These are phyloP conservation scores for Lasiodiplodia theobromae DNA, from an alignment of 2,329 filamentous ascomycete genomes.

Conservation along the genomic window DNA sequence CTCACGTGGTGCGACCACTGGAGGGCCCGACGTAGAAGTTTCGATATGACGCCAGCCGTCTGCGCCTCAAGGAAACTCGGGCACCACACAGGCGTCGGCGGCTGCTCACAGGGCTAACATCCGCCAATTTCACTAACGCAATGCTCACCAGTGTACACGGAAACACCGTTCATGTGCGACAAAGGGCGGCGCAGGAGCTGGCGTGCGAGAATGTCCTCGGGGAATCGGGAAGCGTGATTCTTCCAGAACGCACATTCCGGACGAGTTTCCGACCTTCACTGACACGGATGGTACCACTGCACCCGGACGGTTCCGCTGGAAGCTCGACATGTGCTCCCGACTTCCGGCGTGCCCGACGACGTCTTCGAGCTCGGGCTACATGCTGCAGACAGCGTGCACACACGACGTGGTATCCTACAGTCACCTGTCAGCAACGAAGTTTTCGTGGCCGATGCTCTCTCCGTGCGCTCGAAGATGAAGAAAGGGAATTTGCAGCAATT, in stretches of 20 bases:
- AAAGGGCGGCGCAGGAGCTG: constrained; percentile 44
- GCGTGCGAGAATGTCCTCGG: constrained; percentile 45
- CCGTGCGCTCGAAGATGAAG: neutral
- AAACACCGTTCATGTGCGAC: constrained; percentile 42
- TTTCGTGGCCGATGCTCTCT: neutral
- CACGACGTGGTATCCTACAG: constrained; percentile 1
- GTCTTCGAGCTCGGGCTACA: neutral
- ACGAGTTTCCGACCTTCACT: constrained; percentile 44
- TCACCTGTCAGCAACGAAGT: constrained; percentile 7
- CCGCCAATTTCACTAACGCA: constrained; percentile 36
- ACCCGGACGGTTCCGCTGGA: constrained; percentile 32
- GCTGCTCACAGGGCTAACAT: constrained; percentile 35
- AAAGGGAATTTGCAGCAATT: constrained; percentile 14
- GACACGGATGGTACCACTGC: constrained; percentile 33
- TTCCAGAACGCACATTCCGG: constrained; percentile 41
- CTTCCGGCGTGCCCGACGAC: neutral
- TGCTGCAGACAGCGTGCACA: neutral
- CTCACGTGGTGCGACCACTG: constrained; percentile 35
- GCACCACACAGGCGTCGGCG: constrained; percentile 39
- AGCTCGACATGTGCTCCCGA: constrained; percentile 7
- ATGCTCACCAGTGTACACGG: constrained; percentile 44
- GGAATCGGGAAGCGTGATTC: constrained; percentile 39
- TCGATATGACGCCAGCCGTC: constrained; percentile 39
- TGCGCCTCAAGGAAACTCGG: constrained; percentile 33
- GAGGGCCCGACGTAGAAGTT: constrained; percentile 39